These are phyloP conservation scores for Globomyces pollinis-pini DNA, from an alignment of 192 early-diverging fungal genomes.

Conservation along the genomic window DNA sequence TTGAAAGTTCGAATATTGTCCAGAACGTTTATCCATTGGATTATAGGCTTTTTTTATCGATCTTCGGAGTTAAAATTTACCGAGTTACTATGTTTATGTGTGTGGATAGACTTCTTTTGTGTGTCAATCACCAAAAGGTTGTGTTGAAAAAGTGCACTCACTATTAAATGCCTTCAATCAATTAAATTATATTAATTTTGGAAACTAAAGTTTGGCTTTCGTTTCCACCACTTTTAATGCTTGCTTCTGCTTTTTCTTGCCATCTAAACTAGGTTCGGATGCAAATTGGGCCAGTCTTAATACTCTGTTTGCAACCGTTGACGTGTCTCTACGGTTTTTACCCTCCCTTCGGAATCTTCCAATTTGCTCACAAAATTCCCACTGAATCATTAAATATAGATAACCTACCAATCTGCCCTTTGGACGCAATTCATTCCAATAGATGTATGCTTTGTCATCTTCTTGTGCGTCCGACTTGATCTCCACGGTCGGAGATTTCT, in stretches of 20 bases:
- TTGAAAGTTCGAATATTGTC: too few relatives aligned
- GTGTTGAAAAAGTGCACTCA: too few relatives aligned
- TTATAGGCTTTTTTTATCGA: too few relatives aligned
- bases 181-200: too few relatives aligned
- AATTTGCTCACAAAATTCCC: constrained; percentile 75
- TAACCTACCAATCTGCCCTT: constrained; percentile 44
- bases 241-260: constrained; percentile 9
- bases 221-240: too few relatives aligned
- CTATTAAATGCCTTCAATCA: too few relatives aligned
- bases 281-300: constrained; percentile 36
- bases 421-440: constrained; percentile 41
- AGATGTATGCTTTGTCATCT: constrained; percentile 7
- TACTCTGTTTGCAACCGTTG: constrained; percentile 51
- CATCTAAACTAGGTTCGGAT: constrained; percentile 14
- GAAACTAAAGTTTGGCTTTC: too few relatives aligned
- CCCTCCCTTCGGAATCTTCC: constrained; percentile 73
- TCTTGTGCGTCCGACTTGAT: background rate
- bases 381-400: constrained; percentile 19
- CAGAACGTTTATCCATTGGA: too few relatives aligned
- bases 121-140: too few relatives aligned
- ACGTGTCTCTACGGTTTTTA: constrained; percentile 77
- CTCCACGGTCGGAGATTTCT: background rate
- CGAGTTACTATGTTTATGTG: too few relatives aligned
- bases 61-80: too few relatives aligned
- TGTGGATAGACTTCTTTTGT: too few relatives aligned